Percentiles rank a stretch among this genome's conserved stretches.
Conservation (phyloP, 2,329 filamentous ascomycete genomes). For the Albifimbria verrucaria region DNA sequence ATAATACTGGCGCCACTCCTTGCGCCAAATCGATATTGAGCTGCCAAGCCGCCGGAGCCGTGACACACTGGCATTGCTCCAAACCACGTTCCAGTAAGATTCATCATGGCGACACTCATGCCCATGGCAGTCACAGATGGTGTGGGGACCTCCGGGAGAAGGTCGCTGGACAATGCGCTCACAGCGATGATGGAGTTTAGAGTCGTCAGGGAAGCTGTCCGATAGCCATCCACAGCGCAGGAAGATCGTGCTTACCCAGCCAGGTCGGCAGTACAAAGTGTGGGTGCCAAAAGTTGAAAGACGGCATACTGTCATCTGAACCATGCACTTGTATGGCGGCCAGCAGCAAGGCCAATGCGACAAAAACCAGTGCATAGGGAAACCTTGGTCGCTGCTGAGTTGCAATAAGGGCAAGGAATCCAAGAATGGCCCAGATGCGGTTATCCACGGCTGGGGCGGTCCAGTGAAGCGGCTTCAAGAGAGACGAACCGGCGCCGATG, state of each 20-base stretch:
- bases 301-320: conserved; percentile 39
- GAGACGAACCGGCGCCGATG: conserved; percentile 67
- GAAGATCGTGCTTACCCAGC: conserved; percentile 23
- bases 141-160: conserved; percentile 65
- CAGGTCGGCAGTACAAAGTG: conserved; percentile 33
- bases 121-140: conserved; percentile 76
- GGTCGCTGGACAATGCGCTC: conserved; percentile 70
- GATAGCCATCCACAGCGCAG: conserved; percentile 59
- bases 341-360: conserved; percentile 64
- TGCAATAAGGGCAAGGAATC: conserved; percentile 67
- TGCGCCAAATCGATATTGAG: conserved; percentile 87
- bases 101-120: conserved; percentile 78
- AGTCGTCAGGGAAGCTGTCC: conserved; percentile 87
- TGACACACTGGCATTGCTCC: conserved; percentile 96
- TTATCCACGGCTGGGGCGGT: conserved; percentile 69
- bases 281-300: conserved; percentile 60
- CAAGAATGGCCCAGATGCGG: conserved; percentile 69
- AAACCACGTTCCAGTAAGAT: conserved; percentile 83
- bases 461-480: conserved; percentile 71
- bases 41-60: conserved; percentile 85
- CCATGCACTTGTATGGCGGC: conserved; percentile 43
- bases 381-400: conserved; percentile 64
- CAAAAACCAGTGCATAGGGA: conserved; percentile 75
- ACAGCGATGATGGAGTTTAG: conserved; percentile 92
- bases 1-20: conserved; percentile 83